Conservation (phyloP, 2,329 filamentous ascomycete genomes). For the Aspergillus sp. region DNA sequence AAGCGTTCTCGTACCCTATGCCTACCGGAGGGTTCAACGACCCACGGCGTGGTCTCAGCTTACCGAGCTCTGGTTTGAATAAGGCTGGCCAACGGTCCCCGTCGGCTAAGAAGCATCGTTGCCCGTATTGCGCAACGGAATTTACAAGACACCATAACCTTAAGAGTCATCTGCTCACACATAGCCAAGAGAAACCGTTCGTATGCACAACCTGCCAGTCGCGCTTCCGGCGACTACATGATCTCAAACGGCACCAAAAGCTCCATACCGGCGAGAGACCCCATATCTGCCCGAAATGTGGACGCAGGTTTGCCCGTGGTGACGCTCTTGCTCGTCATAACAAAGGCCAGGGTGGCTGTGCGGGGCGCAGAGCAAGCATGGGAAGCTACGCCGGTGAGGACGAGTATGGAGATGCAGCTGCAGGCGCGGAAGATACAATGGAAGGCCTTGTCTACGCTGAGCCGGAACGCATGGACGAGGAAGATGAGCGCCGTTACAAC, state of each 20-base stretch:
- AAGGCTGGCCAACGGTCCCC: conserved; percentile 66
- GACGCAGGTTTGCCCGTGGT: conserved; percentile 89
- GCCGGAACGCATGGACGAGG: conserved; percentile 50
- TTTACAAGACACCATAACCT: conserved; percentile 97
- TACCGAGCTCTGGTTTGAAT: conserved; percentile 56
- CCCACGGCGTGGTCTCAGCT: conserved; percentile 58
- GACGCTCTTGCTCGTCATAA: conserved; percentile 93
- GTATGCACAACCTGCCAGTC: conserved; percentile 91
- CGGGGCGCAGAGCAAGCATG: conserved; percentile 83
- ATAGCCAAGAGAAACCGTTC: conserved; percentile 98
- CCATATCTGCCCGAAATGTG: conserved; percentile 92
- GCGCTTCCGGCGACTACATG: conserved; percentile 87
- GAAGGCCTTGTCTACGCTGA: conserved; percentile 62
- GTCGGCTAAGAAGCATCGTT: conserved; percentile 88
- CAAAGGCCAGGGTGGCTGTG: conserved; percentile 93
- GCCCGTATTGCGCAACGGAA: conserved; percentile 92
- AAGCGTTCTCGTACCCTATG: conserved; percentile 65
- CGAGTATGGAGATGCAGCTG: conserved; percentile 55
- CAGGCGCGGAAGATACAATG: conserved; percentile 58
- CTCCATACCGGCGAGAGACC: conserved; percentile 95
- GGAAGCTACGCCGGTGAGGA: conserved; percentile 78
- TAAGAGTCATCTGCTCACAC: conserved; percentile 94
- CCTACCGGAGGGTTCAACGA: conserved; percentile 53
- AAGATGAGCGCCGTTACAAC: conserved; percentile 47
- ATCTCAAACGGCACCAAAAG: conserved; percentile 94